phyloP scores from a whole-genome alignment of 768 basidiomycete species.

The Cubamyces lactineus region DNA sequence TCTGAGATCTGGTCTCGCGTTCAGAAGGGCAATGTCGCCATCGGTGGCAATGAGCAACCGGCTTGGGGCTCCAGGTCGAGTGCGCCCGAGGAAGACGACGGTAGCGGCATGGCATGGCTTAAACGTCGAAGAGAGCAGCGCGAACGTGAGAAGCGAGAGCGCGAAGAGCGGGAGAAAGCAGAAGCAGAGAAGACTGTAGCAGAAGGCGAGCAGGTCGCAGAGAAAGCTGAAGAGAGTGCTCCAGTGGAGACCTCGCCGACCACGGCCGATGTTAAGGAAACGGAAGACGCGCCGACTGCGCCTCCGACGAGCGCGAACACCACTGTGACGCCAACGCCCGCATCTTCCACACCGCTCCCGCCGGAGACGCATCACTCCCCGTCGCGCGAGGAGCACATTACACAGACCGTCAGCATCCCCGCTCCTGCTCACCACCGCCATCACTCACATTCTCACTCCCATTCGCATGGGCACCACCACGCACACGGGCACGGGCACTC shows the following conservation, averaged over 20 bases:
- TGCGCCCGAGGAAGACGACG: conserved; percentile 66
- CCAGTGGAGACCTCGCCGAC: conserved; percentile 18
- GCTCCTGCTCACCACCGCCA: conserved; percentile 37
- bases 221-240: conserved; percentile 13
- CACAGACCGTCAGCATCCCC: conserved; percentile 41
- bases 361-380: conserved; percentile 7
- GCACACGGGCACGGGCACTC: conserved; percentile 17
- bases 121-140: conserved; percentile 59
- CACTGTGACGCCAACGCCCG: conserved; percentile 17
- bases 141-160: conserved; percentile 54
- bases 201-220: conserved; percentile 10
- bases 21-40: conserved; percentile 29
- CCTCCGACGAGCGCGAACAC: neutral
- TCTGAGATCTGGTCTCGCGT: conserved; percentile 28
- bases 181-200: conserved; percentile 13
- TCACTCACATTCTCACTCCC: conserved; percentile 17
- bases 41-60: conserved; percentile 21
- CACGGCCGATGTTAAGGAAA: neutral
- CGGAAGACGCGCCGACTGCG: neutral
- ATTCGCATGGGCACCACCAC: conserved; percentile 14
- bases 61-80: neutral
- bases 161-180: conserved; percentile 39
- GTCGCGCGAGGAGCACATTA: conserved; percentile 37
- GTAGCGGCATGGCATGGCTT: conserved; percentile 88
- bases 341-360: neutral